Percentiles rank a stretch among this genome's conserved stretches.
Evolutionary conservation across 192 early-diverging fungal genomes (phyloP).

Genomic region (Backusella mclennaniae): DNA sequence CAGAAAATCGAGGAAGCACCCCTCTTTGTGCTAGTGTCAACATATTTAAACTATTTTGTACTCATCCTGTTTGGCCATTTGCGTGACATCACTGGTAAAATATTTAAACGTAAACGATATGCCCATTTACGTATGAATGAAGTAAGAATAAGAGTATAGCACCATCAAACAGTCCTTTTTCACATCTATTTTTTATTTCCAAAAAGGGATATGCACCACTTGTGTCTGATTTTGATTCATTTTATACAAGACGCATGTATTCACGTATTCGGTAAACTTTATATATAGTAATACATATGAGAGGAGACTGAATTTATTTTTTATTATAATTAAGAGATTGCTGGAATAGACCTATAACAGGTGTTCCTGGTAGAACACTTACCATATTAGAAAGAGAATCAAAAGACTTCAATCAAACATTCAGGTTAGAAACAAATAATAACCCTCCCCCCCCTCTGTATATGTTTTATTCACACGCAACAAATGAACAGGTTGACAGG

Average conservation of each 20-base stretch:
- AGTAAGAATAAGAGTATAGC: neutral
- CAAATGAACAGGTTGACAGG: conserved; percentile 59
- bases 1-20: conserved; percentile 50
- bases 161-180: neutral
- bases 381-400: conserved; percentile 74
- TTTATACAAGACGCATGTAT: conserved; percentile 86
- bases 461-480: neutral
- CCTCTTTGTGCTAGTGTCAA: conserved; percentile 72
- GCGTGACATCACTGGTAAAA: conserved; percentile 77
- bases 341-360: conserved; percentile 89
- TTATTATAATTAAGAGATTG: conserved; percentile 56
- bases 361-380: conserved; percentile 81
- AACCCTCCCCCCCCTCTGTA: neutral
- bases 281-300: neutral
- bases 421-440: conserved; percentile 32
- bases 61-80: conserved; percentile 83
- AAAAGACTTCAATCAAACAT: conserved; percentile 74
- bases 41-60: conserved; percentile 84
- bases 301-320: neutral
- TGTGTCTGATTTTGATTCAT: conserved; percentile 89
- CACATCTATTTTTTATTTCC: neutral
- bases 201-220: conserved; percentile 74
- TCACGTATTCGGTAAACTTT: conserved; percentile 57
- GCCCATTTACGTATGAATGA: conserved; percentile 51
- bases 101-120: conserved; percentile 62